Percentiles rank a stretch among this genome's conserved stretches.
Evolutionary conservation across 176 grass and related monocot species (phyloP).

Genomic region (Phoenix roebelenii): DNA sequence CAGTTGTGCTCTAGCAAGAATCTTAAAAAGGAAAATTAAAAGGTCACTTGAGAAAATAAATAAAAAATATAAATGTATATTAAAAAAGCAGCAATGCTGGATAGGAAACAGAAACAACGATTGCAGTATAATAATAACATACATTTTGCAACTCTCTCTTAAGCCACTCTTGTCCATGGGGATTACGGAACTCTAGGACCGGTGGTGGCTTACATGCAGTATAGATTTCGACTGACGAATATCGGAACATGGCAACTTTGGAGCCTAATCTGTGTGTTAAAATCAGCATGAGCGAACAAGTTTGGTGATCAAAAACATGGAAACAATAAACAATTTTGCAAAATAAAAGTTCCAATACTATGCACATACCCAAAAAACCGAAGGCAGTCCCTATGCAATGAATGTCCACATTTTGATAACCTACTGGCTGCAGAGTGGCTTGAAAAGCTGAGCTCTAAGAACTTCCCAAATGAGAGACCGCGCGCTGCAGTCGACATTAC

Average conservation of each 20-base stretch:
- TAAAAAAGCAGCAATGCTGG: neutral
- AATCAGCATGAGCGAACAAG: conserved; percentile 1
- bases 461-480: conserved; percentile 86
- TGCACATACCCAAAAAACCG: conserved; percentile 77
- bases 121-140: conserved; percentile 11
- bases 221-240: conserved; percentile 74
- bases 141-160: conserved; percentile 59
- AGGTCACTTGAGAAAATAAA: conserved; percentile 1
- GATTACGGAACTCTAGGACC: conserved; percentile 57
- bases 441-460: conserved; percentile 92
- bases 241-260: conserved; percentile 80
- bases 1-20: conserved; percentile 43
- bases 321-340: neutral
- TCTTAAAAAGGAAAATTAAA: conserved; percentile 37
- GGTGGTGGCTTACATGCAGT: conserved; percentile 59
- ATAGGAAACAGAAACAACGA: neutral
- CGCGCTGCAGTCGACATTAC: conserved; percentile 56
- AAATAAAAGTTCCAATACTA: neutral
- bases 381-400: conserved; percentile 74
- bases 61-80: neutral
- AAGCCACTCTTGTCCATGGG: conserved; percentile 43
- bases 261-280: conserved; percentile 73
- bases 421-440: conserved; percentile 66
- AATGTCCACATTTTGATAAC: conserved; percentile 75
- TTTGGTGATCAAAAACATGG: neutral